Evolutionary conservation across 176 grass and related monocot species (phyloP).

Genomic region (Musa troglodytarum): DNA sequence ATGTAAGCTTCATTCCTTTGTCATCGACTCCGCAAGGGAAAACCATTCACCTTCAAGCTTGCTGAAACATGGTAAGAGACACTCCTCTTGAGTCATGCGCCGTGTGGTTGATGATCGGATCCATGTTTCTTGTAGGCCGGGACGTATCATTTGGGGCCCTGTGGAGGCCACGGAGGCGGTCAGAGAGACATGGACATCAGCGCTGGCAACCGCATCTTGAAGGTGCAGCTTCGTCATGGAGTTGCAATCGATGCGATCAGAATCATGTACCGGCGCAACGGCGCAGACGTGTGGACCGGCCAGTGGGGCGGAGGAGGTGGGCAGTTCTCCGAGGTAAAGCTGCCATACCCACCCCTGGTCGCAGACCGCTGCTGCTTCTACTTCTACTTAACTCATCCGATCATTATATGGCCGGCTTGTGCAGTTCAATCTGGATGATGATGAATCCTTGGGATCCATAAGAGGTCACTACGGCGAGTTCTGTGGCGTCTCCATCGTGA

Average conservation of each 20-base stretch:
- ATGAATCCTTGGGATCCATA: constrained; percentile 31
- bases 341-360: too few relatives aligned
- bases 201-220: constrained; percentile 32
- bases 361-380: background rate
- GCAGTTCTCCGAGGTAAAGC: constrained; percentile 27
- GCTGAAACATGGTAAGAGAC: too few relatives aligned
- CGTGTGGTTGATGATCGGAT: too few relatives aligned
- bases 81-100: too few relatives aligned
- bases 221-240: constrained; percentile 38
- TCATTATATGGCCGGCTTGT: background rate
- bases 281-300: constrained; percentile 31
- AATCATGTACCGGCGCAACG: constrained; percentile 29
- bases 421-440: constrained; percentile 28
- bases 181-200: constrained; percentile 34
- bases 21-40: too few relatives aligned
- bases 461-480: constrained; percentile 26
- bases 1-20: too few relatives aligned
- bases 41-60: too few relatives aligned
- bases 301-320: constrained; percentile 38
- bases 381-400: background rate
- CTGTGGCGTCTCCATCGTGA: constrained; percentile 12
- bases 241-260: constrained; percentile 32
- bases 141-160: constrained; percentile 16
- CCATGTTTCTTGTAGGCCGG: too few relatives aligned
- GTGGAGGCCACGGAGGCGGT: constrained; percentile 28